Conservation (phyloP, 257 asterid genomes). For the Solanum chiquidenum region DNA sequence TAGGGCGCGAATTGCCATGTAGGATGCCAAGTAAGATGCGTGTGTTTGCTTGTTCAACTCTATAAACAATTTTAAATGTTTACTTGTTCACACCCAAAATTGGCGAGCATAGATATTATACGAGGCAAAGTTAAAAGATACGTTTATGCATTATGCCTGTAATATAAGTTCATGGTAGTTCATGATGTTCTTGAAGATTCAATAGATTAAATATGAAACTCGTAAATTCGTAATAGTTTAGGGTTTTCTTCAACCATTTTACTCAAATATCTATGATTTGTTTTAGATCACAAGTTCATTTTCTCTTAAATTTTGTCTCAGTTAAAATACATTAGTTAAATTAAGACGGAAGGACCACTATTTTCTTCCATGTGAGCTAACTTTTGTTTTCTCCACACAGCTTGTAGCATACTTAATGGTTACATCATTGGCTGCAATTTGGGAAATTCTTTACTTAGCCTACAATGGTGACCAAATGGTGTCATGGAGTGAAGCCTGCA, state of each 20-base stretch:
- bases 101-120: not conserved
- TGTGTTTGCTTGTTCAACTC: too few relatives aligned
- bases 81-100: not conserved
- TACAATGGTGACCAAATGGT: conserved; percentile 61
- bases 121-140: too few relatives aligned
- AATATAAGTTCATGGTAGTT: not conserved
- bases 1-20: too few relatives aligned
- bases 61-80: not conserved
- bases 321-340: not conserved
- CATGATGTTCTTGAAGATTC: not conserved
- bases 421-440: conserved; percentile 56
- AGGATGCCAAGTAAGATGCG: too few relatives aligned
- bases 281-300: not conserved
- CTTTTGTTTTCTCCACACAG: conserved; percentile 14
- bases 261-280: not conserved
- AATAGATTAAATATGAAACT: not conserved
- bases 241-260: not conserved
- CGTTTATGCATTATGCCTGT: not conserved
- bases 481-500: conserved; percentile 86
- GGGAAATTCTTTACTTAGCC: conserved; percentile 57
- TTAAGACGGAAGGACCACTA: not conserved
- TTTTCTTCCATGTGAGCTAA: not conserved
- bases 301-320: not conserved
- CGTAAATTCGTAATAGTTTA: not conserved
- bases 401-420: conserved; percentile 79